A percentile compares a stretch with the other conserved stretches of the same genome.
phyloP scores from a whole-genome alignment of 1,284 basidiomycete species.

The Austroboletus niveus region DNA sequence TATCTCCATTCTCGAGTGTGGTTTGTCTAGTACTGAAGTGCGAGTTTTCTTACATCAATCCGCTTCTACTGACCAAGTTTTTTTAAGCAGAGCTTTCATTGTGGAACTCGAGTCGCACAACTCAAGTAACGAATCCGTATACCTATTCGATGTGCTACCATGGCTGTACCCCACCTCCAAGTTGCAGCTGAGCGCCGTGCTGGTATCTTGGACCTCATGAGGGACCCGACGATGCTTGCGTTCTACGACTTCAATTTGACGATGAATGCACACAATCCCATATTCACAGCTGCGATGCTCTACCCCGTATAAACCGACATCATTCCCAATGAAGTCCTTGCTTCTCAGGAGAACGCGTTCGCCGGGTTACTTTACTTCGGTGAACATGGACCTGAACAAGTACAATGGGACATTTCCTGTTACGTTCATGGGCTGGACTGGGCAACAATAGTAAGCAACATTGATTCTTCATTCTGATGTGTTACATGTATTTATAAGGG shows the following conservation, averaged over 20 bases:
- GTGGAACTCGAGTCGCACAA: conserved; percentile 78
- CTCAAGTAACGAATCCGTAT: conserved; percentile 72
- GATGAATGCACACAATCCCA: conserved; percentile 55
- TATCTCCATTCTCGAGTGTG: conserved; percentile 56
- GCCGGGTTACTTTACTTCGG: conserved; percentile 59
- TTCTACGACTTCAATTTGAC: conserved; percentile 88
- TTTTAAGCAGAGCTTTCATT: conserved; percentile 68
- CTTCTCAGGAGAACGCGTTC: conserved; percentile 64
- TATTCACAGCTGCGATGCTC: conserved; percentile 74
- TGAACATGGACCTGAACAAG: conserved; percentile 76
- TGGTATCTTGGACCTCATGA: conserved; percentile 83
- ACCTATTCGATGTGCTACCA: conserved; percentile 54
- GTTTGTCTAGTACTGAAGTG: conserved; percentile 60
- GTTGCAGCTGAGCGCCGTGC: conserved; percentile 58
- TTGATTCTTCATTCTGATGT: not conserved
- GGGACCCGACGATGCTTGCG: conserved; percentile 78
- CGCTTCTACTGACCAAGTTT: conserved; percentile 27
- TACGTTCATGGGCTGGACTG: conserved; percentile 69
- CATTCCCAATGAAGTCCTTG: conserved; percentile 67
- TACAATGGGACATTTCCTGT: conserved; percentile 82
- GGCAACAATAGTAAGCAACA: conserved; percentile 37
- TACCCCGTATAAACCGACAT: conserved; percentile 90
- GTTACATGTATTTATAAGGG: not conserved
- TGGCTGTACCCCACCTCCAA: conserved; percentile 53
- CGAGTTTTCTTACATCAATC: conserved; percentile 1